A percentile compares a stretch with the other conserved stretches of the same genome.
These are phyloP conservation scores for Chimonanthus praecox DNA, from an alignment of 164 flowering plant species.

Conservation along the genomic window DNA sequence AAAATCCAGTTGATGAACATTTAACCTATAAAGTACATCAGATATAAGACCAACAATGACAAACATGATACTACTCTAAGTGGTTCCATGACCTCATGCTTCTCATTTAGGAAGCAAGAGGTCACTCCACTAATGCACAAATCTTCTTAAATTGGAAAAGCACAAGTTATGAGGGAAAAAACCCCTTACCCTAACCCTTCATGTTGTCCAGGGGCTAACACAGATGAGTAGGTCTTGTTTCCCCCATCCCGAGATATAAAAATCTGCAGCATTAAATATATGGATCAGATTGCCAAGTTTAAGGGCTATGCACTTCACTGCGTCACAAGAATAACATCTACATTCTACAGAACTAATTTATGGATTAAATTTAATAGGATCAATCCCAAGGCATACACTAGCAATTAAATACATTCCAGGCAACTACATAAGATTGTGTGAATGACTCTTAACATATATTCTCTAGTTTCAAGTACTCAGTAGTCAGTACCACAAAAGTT, in stretches of 20 bases:
- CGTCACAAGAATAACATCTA: background rate
- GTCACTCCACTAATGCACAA: no score
- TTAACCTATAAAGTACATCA: background rate
- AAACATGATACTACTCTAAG: background rate
- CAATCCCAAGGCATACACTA: background rate
- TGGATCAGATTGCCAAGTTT: background rate
- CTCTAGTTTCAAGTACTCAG: background rate
- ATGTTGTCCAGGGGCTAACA: conserved; percentile 92
- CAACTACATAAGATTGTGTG: background rate
- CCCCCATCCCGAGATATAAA: conserved; percentile 93
- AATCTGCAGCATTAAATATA: conserved; percentile 48
- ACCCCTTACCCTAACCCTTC: conserved; percentile 86
- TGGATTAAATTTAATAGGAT: background rate
- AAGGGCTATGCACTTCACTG: background rate
- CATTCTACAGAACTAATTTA: background rate
- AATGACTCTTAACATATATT: background rate
- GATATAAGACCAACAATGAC: no score
- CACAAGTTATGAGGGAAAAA: background rate
- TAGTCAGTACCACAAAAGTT: background rate
- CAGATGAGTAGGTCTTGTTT: conserved; percentile 82
- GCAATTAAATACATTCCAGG: background rate
- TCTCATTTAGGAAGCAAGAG: no score
- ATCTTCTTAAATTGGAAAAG: background rate
- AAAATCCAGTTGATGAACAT: background rate
- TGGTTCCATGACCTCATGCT: no score